Evolutionary conservation across 352 stramenopile genomes (phyloP), one percentile per base, ranked within the genome.

Genomic region (Globisporangium middletonii): DNA sequence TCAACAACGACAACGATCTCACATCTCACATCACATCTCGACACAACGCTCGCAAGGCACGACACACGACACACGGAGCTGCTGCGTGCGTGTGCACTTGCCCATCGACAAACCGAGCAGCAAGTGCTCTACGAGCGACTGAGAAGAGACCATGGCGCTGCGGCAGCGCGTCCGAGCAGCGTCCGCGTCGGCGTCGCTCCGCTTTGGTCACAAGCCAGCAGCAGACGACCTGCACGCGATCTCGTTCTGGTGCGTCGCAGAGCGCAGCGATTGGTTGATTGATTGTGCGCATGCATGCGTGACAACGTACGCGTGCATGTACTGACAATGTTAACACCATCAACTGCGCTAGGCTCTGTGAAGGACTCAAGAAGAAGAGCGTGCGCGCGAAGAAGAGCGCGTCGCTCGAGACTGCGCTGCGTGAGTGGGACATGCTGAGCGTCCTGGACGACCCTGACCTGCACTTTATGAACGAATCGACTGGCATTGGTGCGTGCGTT

Each of bases 401-500:
- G 62, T 75, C 73, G 55, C 65, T 92, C 19, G 66, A 64, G 37
- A 58, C 59, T 3, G 63, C 72, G 7, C 62, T 82, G 43, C 50
- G 48, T 45, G 69, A 85, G 28, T 89, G 79, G 77, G 67, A 84
- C 8, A 63, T 92, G 50, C 26, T 68, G 26, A 50, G 68, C 26
- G 65, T 71, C 37, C 48, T 82, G 43, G 52, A 79, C 46, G 64
- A 72, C 46, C 46, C 57, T 3, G 62, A 82, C 6, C 6, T 86
- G 52, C 74, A 85, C 47, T 89, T 88, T 35, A 73, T 92, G 58
- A 92, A 92, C 60, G 83, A 92, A 56, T 83, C 83, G 5, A 86
- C 83, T 43, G 83, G 83, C 1, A 59, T 79, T 16, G 70, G 70
- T 76, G 46, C 18, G 59, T 43, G 9, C 28, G 13, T 38, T 26